Percentiles rank a stretch among this genome's conserved stretches.
Conservation (phyloP, 371 early-diverging fungal species). For the Apophysomyces elegans region DNA sequence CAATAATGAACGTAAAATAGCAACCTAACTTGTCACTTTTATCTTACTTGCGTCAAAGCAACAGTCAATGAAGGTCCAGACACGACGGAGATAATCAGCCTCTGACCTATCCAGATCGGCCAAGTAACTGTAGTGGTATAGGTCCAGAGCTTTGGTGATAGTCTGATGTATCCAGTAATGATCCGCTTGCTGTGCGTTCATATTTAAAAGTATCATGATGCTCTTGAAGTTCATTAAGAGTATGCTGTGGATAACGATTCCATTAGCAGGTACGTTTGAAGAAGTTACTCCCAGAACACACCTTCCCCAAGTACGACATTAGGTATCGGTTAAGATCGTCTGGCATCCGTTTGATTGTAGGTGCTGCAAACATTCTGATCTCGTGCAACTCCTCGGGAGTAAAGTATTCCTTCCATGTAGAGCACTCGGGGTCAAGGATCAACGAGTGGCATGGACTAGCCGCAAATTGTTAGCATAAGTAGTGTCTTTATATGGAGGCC, state of each 20-base stretch:
- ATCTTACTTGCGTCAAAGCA: conserved; percentile 13
- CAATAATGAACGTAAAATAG: not conserved
- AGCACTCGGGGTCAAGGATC: not conserved
- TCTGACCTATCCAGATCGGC: not conserved
- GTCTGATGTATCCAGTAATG: not conserved
- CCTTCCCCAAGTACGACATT: not conserved
- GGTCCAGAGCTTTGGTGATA: not conserved
- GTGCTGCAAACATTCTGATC: not conserved
- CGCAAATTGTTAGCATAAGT: not conserved
- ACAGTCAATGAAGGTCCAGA: conserved; percentile 12
- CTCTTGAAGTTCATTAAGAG: not conserved
- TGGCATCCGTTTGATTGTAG: not conserved
- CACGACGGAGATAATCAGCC: not conserved
- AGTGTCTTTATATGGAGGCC: not conserved
- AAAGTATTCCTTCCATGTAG: not conserved
- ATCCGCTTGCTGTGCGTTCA: not conserved
- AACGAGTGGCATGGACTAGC: not conserved
- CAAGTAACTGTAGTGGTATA: not conserved
- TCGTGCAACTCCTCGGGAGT: not conserved
- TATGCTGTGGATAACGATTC: not conserved
- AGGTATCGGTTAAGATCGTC: not conserved
- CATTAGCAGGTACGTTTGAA: not conserved
- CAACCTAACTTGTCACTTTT: conserved; percentile 1
- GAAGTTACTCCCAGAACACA: not conserved
- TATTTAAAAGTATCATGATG: not conserved